Evolutionary conservation across 2,329 filamentous ascomycete species (phyloP), one percentile per base, ranked within the genome.

Genomic region (Trichoderma koningiopsis): DNA sequence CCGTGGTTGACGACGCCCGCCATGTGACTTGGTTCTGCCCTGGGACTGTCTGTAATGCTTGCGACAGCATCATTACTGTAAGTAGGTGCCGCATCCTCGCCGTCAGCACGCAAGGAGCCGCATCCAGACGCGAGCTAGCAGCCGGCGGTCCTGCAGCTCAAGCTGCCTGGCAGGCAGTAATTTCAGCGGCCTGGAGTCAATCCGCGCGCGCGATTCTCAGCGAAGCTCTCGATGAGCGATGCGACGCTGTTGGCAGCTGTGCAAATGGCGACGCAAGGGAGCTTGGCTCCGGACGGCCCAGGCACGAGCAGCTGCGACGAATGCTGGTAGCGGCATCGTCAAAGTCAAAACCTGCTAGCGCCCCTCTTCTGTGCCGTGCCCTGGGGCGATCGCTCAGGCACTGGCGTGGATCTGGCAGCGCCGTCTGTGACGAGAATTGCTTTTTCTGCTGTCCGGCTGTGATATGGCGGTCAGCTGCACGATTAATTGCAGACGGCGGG

Each of bases 301-400:
- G 52, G 27, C n/a, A 22, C 24, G 52, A 65, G 57, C 40, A 35
- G 62, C 35, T 43, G 57, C 52, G n/a, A 55, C 52, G 27, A 55
- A 55, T 31, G 16, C 55, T 57, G 10, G 29, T 24, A 37, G 47
- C 14, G 19, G 63, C 55, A 58, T 59, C 55, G 55, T 59, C 24
- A 65, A 65, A 57, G 37, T 65, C 55, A 67, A 67, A 58, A 10
- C 53, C 31, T 27, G 55, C 58, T 67, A 52, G 63, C 29, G 53
- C 40, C 53, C 31, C 53, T 58, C 52, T 47, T 11, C 31, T 35
- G 43, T 64, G 64, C 56, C 40, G 55, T 56, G 52, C 56, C 68
- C 68, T 68, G 64, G 63, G 29, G 31, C 56, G 49, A 68, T 68
- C 68, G 68, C 47, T 58, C 64, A 70, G 68, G 68, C 62, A 70